A percentile compares a stretch with the other conserved stretches of the same genome.
phyloP scores from a whole-genome alignment of 192 early-diverging fungal species.

The Geosiphon pyriformis region DNA sequence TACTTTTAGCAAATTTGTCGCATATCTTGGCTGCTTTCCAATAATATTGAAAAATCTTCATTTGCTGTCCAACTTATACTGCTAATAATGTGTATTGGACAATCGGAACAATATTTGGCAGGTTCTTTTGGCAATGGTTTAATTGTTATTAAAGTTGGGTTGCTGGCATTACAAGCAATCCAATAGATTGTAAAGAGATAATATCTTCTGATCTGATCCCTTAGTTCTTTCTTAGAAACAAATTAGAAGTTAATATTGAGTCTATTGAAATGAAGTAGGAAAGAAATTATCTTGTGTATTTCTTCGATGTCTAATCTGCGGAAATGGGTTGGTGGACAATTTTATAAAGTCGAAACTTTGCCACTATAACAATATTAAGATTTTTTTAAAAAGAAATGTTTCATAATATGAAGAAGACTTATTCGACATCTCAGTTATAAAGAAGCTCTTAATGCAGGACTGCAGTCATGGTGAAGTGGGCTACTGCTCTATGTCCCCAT shows the following conservation, averaged over 20 bases:
- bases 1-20: slow-evolving; percentile 35
- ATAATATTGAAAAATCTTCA: slow-evolving; percentile 86
- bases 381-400: not conserved
- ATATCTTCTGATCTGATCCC: too few species aligned
- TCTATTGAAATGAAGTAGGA: too few species aligned
- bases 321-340: slow-evolving; percentile 79
- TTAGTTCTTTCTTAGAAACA: slow-evolving; percentile 35
- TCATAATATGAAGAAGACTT: slow-evolving; percentile 25
- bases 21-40: slow-evolving; percentile 61
- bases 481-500: slow-evolving; percentile 61
- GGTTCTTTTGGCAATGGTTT: slow-evolving; percentile 26
- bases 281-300: slow-evolving; percentile 56
- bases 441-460: slow-evolving; percentile 69
- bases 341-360: slow-evolving; percentile 69
- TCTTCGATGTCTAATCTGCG: slow-evolving; percentile 52
- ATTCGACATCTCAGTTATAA: slow-evolving; percentile 59
- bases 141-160: slow-evolving; percentile 41
- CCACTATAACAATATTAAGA: slow-evolving; percentile 45
- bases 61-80: slow-evolving; percentile 94
- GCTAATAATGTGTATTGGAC: slow-evolving; percentile 79
- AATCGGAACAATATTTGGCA: slow-evolving; percentile 40
- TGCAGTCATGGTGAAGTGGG: slow-evolving; percentile 82
- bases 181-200: slow-evolving; percentile 35
- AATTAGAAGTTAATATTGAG: slow-evolving; percentile 35
- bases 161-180: slow-evolving; percentile 32